These are phyloP conservation scores for Vigna mungo DNA, from an alignment of 306 rosid species.

Conservation along the genomic window DNA sequence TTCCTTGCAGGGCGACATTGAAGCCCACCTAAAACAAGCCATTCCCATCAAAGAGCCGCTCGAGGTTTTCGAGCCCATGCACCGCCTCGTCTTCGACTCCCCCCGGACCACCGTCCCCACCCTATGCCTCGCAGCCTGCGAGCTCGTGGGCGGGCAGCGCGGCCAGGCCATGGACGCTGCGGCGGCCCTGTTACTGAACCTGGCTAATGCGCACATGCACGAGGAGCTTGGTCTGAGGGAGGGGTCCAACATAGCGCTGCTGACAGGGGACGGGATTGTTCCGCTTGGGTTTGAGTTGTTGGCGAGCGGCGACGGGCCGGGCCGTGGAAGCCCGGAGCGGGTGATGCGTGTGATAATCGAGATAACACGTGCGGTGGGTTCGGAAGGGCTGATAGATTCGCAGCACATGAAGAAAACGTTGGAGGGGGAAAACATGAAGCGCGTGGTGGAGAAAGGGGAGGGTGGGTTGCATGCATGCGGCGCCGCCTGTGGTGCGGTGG, in stretches of 20 bases:
- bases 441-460: conserved; percentile 50
- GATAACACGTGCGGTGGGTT: conserved; percentile 66
- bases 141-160: conserved; percentile 64
- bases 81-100: conserved; percentile 49
- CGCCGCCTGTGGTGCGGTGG: conserved; percentile 73
- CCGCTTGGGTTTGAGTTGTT: conserved; percentile 66
- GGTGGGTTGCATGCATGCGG: conserved; percentile 76
- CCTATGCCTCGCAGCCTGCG: conserved; percentile 73
- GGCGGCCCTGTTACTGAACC: conserved; percentile 59
- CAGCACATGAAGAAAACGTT: conserved; percentile 34
- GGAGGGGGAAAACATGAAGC: not conserved
- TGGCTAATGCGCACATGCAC: conserved; percentile 47
- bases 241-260: conserved; percentile 56
- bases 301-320: conserved; percentile 48
- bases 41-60: conserved; percentile 62
- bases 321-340: conserved; percentile 48
- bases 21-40: conserved; percentile 59
- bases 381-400: conserved; percentile 57
- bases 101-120: conserved; percentile 66
- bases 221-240: conserved; percentile 48
- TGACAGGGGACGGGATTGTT: conserved; percentile 54
- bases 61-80: conserved; percentile 72
- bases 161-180: conserved; percentile 70
- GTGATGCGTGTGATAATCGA: conserved; percentile 59
- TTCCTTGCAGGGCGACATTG: conserved; percentile 59